Evolutionary conservation across 148 eudicot genomes (phyloP), one percentile per base, ranked within the genome.

Genomic region (Chenopodium suecicum): DNA sequence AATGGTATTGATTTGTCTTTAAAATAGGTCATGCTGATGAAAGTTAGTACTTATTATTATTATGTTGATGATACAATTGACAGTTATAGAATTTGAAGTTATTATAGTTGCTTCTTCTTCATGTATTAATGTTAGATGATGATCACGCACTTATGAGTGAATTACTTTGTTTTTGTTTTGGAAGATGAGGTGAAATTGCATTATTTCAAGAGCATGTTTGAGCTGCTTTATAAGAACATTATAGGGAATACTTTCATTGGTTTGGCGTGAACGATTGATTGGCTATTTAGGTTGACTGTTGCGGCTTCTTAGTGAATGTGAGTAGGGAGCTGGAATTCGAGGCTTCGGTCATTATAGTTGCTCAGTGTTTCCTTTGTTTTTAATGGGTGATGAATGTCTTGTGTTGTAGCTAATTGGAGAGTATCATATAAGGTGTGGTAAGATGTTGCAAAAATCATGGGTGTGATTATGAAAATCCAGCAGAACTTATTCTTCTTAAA

Each of bases 201-300:
- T 23, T 58, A 50, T 50, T 50, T 56, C 29, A 65, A 25, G 50
- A 56, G 70, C 44, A 13, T 56, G 66, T 22, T 4, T 48, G 2
- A 47, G 77, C 31, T 82, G 73, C 23, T 82, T 20, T n/a, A 11
- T 48, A 10, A 73, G 76, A 22, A 37, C 46, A 23, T 78, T 4
- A 17, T 64, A 16, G 22, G 9, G 34, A 37, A 47, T 4, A 54
- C 54, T 76, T 74, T 29, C 46, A 66, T 72, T 34, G 20, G 50
- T 54, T 63, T 9, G 54, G 54, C 66, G 63, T 66, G 34, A 60
- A 22, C 8, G 41, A 69, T 23, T 74, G 75, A 67, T 79, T 62
- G 50, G 9, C 2, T 13, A 29, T 12, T 22, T 69, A 63, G 19
- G 31, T 29, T 31, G 41, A 48, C 1, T 78, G 27, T 66, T 65